phyloP scores from a whole-genome alignment of 768 basidiomycete genomes.

The Gloeostereum incarnatum region DNA sequence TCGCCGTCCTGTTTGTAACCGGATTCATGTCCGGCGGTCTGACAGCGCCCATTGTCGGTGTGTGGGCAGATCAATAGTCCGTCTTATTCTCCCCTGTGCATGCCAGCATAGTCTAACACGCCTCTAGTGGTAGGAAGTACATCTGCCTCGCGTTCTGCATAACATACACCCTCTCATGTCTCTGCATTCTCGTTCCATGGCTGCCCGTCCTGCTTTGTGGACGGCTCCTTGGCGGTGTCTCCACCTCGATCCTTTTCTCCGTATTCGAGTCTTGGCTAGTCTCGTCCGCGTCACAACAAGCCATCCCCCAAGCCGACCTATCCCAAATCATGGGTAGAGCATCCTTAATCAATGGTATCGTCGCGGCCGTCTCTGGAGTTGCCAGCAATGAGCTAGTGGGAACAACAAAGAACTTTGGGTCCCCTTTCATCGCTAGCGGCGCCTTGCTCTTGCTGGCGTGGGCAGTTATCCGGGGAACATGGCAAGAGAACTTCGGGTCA shows the following conservation, averaged over 20 bases:
- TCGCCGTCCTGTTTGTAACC: conserved; percentile 69
- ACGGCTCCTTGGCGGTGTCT: conserved; percentile 59
- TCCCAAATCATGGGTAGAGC: conserved; percentile 67
- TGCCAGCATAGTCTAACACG: background rate
- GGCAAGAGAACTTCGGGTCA: conserved; percentile 66
- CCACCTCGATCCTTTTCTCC: conserved; percentile 69
- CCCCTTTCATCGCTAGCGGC: conserved; percentile 63
- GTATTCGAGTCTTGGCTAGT: conserved; percentile 76
- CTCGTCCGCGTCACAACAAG: conserved; percentile 42
- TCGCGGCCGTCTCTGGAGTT: conserved; percentile 60
- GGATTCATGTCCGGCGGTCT: conserved; percentile 67
- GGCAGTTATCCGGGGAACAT: conserved; percentile 44
- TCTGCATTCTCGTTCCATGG: conserved; percentile 45
- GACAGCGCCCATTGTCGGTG: conserved; percentile 61
- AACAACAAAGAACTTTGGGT: conserved; percentile 37
- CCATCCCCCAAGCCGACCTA: conserved; percentile 47
- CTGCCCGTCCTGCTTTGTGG: conserved; percentile 55
- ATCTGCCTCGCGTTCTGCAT: conserved; percentile 68
- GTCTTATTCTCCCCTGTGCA: conserved; percentile 13
- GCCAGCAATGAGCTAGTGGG: conserved; percentile 57
- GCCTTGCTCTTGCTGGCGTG: conserved; percentile 42
- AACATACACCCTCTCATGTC: conserved; percentile 51
- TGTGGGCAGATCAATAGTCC: conserved; percentile 72
- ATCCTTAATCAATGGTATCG: conserved; percentile 64
- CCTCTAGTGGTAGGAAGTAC: conserved; percentile 50